Base-by-base conservation (phyloP, 108 stramenopile genomes). In the Bacterosira constricta region DNA sequence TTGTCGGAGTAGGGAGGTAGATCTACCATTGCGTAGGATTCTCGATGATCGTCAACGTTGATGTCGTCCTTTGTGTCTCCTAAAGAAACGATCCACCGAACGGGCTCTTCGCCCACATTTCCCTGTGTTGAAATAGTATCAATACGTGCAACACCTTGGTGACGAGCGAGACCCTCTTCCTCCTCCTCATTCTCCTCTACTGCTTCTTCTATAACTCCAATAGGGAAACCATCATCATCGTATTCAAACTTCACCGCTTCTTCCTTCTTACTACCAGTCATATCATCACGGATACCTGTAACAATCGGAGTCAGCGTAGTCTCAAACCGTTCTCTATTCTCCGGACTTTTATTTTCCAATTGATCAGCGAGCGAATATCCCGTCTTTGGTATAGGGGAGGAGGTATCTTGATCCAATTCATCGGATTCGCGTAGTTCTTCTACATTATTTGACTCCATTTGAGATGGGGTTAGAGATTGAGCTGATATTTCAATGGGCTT, bases 1-100 rank as follows among this genome's bases (percentile, higher is more conserved):
- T 74, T 51, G 10, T 83, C 82, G 8, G 93, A 95, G 71, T 86
- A 95, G 4, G 93, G 93, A 57, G 93, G 93, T 34, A 95, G 36
- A 56, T 95, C 91, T 26, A 92, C 79, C 87, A 95, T 79, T 21
- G 76, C 90, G 70, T 78, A 91, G 10, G 63, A 66, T 45, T 26
- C 29, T 8, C 53, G 23, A 7, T 25, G 35, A 30, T 68, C 29
- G 21, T 66, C 53, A 10, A 67, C 12, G 17, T 23, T 46, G 21
- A 64, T 64, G 37, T 46, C 17, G 46, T 27, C 30, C 9, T 30
- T 27, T 25, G 49, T 26, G 15, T 68, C 46, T 4, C 56, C 70
- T 63, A 77, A 32, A 1, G 80, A 73, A 11, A 81, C 62, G 8
- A 81, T 17, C 80, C 80, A 81, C 20, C 80, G 61, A 9, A 72